Evolutionary conservation across 805 yeast species (phyloP), one percentile per base, ranked within the genome.

Genomic region (Candida lessepsii): DNA sequence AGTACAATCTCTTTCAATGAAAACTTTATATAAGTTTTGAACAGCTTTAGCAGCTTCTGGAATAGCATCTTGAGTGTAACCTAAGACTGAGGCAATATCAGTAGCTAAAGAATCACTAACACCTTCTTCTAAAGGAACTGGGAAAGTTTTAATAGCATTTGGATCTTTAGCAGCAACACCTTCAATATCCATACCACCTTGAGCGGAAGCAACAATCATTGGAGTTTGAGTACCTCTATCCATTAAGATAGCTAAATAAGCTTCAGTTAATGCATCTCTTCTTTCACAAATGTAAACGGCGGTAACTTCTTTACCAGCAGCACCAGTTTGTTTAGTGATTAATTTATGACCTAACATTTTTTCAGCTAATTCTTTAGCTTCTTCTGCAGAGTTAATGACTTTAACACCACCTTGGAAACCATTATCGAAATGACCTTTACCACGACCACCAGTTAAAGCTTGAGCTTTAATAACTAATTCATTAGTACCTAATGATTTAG

Each of bases 121-220:
- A 60, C 96, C 97, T 41, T 70, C 68, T 44, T 82, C 76, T 54
- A 87, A 75, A 53, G 84, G 82, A 45, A 93, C 80, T 50, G 84
- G 75, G 77, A 81, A 88, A 51, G 91, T 82, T 71, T 87, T 83
- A 73, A 93, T 93, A 53, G 96, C 96, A 42, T 78, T 80, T 40
- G 99, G 99, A 66, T 79, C 83, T 55, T 76, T 80, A 53, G 82
- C 83, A 46, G 99, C 99, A 54, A 93, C 98, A 65, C 96, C 96
- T 76, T 93, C 99, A 60, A 93, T 93, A 73, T 93, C 96, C 96
- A 93, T 90, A 75, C 99, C 99, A 74, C 99, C 99, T 73, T 93
- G 93, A 49, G 95, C 75, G 24, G 97, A 89, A 37, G 96, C 96
- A 50, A 93, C 96, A 60, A 93, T 86, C 71, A 93, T 75, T 45